phyloP scores from a whole-genome alignment of 2,329 filamentous ascomycete genomes.

The Penicillium sp. region DNA sequence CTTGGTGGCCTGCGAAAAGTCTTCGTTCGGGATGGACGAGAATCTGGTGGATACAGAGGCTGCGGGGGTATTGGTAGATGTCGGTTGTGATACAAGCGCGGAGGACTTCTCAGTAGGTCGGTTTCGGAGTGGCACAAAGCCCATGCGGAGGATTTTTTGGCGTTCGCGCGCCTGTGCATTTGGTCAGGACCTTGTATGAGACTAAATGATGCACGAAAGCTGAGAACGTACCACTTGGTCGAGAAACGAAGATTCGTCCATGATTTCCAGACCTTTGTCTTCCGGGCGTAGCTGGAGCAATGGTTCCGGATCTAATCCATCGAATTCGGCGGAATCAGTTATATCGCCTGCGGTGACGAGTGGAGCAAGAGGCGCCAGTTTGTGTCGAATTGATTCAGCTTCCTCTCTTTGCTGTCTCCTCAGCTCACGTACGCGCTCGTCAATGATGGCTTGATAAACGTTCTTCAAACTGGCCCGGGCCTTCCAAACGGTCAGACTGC shows the following conservation, averaged over 20 bases:
- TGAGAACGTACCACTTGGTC: constrained; percentile 48
- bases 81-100: constrained; percentile 31
- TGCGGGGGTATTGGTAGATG: constrained; percentile 43
- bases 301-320: constrained; percentile 61
- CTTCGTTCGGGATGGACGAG: constrained; percentile 65
- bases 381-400: constrained; percentile 55
- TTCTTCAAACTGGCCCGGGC: constrained; percentile 78
- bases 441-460: constrained; percentile 71
- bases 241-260: constrained; percentile 59
- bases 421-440: constrained; percentile 63
- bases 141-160: constrained; percentile 59
- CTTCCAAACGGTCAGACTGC: constrained; percentile 83
- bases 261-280: constrained; percentile 58
- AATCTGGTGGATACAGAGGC: constrained; percentile 63
- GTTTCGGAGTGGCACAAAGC: constrained; percentile 62
- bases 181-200: constrained; percentile 12
- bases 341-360: constrained; percentile 22
- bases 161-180: constrained; percentile 51
- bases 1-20: constrained; percentile 82
- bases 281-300: constrained; percentile 60
- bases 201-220: background rate
- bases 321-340: constrained; percentile 37
- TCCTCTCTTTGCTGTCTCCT: constrained; percentile 65
- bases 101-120: constrained; percentile 35
- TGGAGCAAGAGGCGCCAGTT: constrained; percentile 51